These are phyloP conservation scores for Aspergillus texensis DNA, from an alignment of 2,329 filamentous ascomycete species.

Conservation along the genomic window DNA sequence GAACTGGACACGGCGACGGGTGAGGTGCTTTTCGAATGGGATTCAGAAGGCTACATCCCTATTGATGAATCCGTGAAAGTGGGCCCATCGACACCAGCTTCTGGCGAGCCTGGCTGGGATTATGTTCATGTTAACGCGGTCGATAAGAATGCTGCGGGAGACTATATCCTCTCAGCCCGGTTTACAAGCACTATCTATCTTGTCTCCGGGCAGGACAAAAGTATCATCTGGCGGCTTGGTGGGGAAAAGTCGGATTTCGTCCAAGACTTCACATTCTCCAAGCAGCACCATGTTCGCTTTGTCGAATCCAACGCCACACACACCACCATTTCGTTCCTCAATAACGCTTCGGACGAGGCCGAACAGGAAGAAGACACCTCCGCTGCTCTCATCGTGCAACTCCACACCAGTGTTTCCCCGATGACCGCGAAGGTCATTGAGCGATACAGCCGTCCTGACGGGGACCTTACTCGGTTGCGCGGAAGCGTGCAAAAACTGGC, in stretches of 20 bases:
- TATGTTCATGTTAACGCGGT: slow-evolving; percentile 46
- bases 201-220: slow-evolving; percentile 40
- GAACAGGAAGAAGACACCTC: slow-evolving; percentile 31
- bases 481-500: slow-evolving; percentile 39
- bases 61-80: slow-evolving; percentile 6
- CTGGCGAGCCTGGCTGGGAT: slow-evolving; percentile 32
- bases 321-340: slow-evolving; percentile 36
- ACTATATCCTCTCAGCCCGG: slow-evolving; percentile 45
- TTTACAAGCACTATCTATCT: slow-evolving; percentile 44
- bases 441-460: slow-evolving; percentile 39
- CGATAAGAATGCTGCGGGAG: slow-evolving; percentile 42
- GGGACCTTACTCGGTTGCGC: slow-evolving; percentile 35
- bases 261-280: slow-evolving; percentile 39
- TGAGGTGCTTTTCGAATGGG: slow-evolving; percentile 41
- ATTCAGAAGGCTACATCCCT: slow-evolving; percentile 35
- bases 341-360: slow-evolving; percentile 39
- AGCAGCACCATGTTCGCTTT: slow-evolving; percentile 43
- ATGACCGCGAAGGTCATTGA: slow-evolving; percentile 34
- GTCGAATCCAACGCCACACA: slow-evolving; percentile 33
- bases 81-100: neutral
- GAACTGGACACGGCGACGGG: slow-evolving; percentile 42
- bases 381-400: slow-evolving; percentile 33
- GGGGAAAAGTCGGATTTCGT: slow-evolving; percentile 35
- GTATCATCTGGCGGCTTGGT: slow-evolving; percentile 44
- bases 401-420: slow-evolving; percentile 30